Base-by-base conservation (phyloP, 192 early-diverging fungal species). In the Umbelopsis vinacea region DNA sequence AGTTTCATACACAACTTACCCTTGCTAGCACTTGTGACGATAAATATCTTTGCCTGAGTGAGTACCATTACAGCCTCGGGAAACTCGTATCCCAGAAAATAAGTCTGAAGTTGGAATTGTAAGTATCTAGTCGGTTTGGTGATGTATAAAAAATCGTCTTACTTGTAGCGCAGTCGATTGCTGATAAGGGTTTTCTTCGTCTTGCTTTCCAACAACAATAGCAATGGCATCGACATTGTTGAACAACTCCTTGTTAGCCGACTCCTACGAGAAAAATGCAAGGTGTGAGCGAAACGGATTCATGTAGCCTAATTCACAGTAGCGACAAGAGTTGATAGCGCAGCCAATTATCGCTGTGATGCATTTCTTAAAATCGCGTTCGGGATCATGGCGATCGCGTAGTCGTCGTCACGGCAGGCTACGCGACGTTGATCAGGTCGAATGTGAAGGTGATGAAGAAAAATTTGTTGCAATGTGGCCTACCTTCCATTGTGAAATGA, bases 41-140 rank as follows among this genome's bases (percentile, higher is more conserved):
- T 85, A 22, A 90, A 86, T 21, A 95, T 74, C 74, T 91, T 92
- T 75, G 90, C 89, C 35, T 80, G 84, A 19, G 91, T 91, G 46
- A 96, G 82, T 40, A 96, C 66, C 21, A 95, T 87, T 24, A 96
- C 77, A 6, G 95, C 95, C 68, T 98, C 93, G 3, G 91, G 86
- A 70, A 97, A 93, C 76, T 98, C 96, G 71, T 95, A 93, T 46
- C 95, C 95, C 50, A 97, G 85, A 63, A 97, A 85, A 96, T 96
- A 99, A 53, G 88, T 89, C 89, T 99, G 82, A 22, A 69, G 7
- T 35, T 74, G 4, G 24, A n/a, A 19, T 29, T 46, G 6, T 66
- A 37, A 71, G 3, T 24, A 45, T 6, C 50, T 29, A 24, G 37
- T 48, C 17, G 14, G 29, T 17, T 17, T 19, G 52, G 10, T 7